Base-by-base conservation (phyloP, 768 basidiomycete species). In the Boletus sensibilis region DNA sequence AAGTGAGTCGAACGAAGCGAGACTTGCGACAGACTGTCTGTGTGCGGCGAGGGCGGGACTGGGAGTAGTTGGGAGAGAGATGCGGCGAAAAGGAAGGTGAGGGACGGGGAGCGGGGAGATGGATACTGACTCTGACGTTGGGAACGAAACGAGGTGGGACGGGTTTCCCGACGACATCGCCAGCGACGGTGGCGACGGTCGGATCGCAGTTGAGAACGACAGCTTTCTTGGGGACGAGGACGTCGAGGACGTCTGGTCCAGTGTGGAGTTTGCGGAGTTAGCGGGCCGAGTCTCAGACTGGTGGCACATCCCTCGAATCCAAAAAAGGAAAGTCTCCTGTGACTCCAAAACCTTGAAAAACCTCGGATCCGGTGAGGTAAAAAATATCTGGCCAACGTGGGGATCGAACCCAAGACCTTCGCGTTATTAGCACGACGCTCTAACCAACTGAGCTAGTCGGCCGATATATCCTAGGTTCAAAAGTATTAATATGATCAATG, bases 391-490 rank as follows among this genome's bases (percentile, higher is more conserved):
- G 84, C 84, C 83, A 84, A 82, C 82, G 79, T 85, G 84, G 83
- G 84, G 84, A 78, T 85, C 83, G 84, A 86, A 86, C 84, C 84
- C 84, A 86, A 81, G 85, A 85, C 85, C 67, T 68, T 68, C 68
- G 67, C 68, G 68, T 70, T 68, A 68, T 68, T 68, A 68, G 67
- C 67, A 68, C 67, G 67, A 68, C 68, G 67, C 67, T 68, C 67
- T 68, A 68, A 68, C 67, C 67, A 68, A 68, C 67, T 68, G 67
- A 68, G 68, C 68, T 68, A 68, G 68, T 60, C 67, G 67, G 68
- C 67, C 65, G 4, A 21, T 47, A 21, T 12, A 11, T 2, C 11
- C 4, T 4, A 31, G 1, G 2, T 31, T 31, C 31, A 4, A 11
- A 31, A 31, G 10, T 31, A 31, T 29, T 12, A 10, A 10, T 11